Base-by-base conservation (phyloP, 805 yeast species). In the Candida jianshihensis region DNA sequence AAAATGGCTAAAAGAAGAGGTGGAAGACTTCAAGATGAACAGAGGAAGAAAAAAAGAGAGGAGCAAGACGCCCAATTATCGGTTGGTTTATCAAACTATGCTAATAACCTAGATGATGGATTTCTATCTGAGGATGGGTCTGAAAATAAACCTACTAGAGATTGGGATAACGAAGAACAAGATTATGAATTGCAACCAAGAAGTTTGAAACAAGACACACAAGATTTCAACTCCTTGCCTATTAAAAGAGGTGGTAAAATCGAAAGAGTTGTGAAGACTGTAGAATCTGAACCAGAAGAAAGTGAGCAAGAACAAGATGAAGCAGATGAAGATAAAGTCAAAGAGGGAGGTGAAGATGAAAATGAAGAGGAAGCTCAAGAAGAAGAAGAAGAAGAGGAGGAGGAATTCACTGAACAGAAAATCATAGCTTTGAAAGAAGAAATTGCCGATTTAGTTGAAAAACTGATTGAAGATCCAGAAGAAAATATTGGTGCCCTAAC, bases 381-480 rank as follows among this genome's bases (percentile, higher is more conserved):
- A 17, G 51, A 42, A 14, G 40, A 36, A 13, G 46, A 42, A 4
- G 46, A 40, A n/a, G 38, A 42, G 14, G 43, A 43, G 10, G 46
- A 60, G 22, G 70, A 68, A 35, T 60, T 59, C 41, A 65, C 73
- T 0, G 69, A 63, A 38, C 82, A 82, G 54, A 68, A 66, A 37
- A 63, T 85, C 19, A 47, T 69, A 6, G 70, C 73, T 39, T 64
- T 83, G 29, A 84, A 88, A 51, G 97, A 88, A 60, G 85, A 83
- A 37, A 73, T 92, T 29, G 96, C 97, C 0, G 77, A 73, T 15
- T 58, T 81, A 33, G 96, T 95, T 1, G 83, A 85, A 27, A 71
- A 72, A 29, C 61, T 90, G 25, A 77, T 77, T 49, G 95, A 88
- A 54, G 85, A 86, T 40, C 96, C 97, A 6, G 97, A 92, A 57